Conservation (phyloP, 768 basidiomycete species). For the Termitomyces sp. region DNA sequence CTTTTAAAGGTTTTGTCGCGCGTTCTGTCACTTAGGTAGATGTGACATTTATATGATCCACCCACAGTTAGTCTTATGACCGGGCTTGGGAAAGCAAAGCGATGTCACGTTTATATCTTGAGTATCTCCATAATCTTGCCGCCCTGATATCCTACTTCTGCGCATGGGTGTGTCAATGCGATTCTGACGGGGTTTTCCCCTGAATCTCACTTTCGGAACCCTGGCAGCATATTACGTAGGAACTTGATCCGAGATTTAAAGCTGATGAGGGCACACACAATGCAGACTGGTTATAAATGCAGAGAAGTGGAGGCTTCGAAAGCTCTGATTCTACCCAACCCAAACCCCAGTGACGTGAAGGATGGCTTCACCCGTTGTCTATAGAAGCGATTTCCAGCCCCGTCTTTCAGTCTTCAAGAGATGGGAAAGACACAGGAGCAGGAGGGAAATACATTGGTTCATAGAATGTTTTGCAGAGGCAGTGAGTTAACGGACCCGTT, state of each 20-base stretch:
- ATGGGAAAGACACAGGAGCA: slow-evolving; percentile 48
- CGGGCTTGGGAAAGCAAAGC: not conserved
- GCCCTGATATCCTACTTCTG: not conserved
- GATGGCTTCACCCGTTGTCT: slow-evolving; percentile 21
- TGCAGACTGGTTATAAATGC: not conserved
- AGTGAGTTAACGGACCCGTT: slow-evolving; percentile 25
- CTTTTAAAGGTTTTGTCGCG: not conserved
- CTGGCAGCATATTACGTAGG: not conserved
- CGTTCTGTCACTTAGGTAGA: not conserved
- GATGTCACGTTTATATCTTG: not conserved
- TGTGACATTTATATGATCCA: not conserved
- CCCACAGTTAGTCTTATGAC: not conserved
- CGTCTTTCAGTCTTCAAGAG: slow-evolving; percentile 31
- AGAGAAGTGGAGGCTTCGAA: not conserved
- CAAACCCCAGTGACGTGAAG: not conserved
- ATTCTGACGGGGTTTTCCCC: not conserved
- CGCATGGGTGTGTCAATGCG: not conserved
- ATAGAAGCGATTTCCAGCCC: slow-evolving; percentile 35
- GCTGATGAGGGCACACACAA: not conserved
- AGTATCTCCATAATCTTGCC: not conserved
- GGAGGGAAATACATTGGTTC: slow-evolving; percentile 39
- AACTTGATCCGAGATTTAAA: not conserved
- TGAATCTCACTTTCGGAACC: not conserved
- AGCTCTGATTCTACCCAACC: not conserved
- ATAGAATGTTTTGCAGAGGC: slow-evolving; percentile 58